phyloP scores from a whole-genome alignment of 2,329 filamentous ascomycete genomes.

The Botrytis hyacinthi region DNA sequence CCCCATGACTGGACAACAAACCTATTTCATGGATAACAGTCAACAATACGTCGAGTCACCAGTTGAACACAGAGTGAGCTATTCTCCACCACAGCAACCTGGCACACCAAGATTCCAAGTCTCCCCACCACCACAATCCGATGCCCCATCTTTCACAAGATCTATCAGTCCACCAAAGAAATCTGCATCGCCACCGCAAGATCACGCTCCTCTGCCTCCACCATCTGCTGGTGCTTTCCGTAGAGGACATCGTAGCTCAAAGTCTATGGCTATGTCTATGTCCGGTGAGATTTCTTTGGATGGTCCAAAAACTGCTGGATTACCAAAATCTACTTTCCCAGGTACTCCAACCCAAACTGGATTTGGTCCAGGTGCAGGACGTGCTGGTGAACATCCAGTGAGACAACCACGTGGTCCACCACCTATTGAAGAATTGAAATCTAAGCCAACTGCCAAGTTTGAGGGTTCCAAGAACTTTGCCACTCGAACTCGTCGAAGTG shows the following conservation, averaged over 20 bases:
- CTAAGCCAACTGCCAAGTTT: conserved; percentile 86
- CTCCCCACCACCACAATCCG: conserved; percentile 69
- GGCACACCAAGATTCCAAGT: conserved; percentile 74
- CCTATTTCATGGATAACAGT: conserved; percentile 59
- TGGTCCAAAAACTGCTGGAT: conserved; percentile 56
- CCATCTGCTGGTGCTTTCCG: conserved; percentile 91
- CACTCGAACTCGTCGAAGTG: conserved; percentile 85
- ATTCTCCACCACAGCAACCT: conserved; percentile 52
- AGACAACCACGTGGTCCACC: conserved; percentile 93
- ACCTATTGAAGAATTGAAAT: conserved; percentile 82
- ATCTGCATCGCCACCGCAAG: conserved; percentile 66
- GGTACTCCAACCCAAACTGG: conserved; percentile 73
- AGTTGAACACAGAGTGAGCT: conserved; percentile 35
- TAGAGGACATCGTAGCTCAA: conserved; percentile 87
- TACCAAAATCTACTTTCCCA: conserved; percentile 78
- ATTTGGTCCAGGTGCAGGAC: conserved; percentile 88
- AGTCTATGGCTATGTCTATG: conserved; percentile 54
- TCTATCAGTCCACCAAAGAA: conserved; percentile 66
- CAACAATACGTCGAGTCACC: conserved; percentile 47
- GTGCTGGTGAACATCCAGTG: conserved; percentile 89
- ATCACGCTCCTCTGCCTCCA: conserved; percentile 73
- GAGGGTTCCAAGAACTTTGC: conserved; percentile 98
- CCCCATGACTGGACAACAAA: conserved; percentile 79
- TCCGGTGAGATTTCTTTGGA: conserved; percentile 32
- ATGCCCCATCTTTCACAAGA: conserved; percentile 52